Percentiles rank a stretch among this genome's conserved stretches.
Evolutionary conservation across 345 rosid genomes (phyloP).

Genomic region (Citrus inodora): DNA sequence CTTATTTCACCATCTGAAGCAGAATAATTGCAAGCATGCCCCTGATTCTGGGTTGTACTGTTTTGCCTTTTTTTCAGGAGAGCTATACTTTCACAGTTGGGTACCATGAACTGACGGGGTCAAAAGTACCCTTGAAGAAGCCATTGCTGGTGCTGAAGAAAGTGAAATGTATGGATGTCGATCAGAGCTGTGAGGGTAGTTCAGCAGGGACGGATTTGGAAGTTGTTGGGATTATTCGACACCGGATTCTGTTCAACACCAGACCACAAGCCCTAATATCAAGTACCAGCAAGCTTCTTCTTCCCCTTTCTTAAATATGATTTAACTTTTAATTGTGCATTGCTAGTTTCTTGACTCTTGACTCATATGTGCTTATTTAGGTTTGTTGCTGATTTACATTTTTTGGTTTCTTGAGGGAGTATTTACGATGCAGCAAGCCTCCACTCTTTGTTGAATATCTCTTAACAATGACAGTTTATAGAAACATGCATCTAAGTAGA

Average conservation of each 20-base stretch:
- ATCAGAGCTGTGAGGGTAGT: slow-evolving; percentile 10
- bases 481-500: background rate
- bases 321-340: background rate
- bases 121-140: slow-evolving; percentile 57
- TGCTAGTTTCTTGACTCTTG: background rate
- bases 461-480: background rate
- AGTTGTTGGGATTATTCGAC: slow-evolving; percentile 66
- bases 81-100: slow-evolving; percentile 77
- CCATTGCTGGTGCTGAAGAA: slow-evolving; percentile 78
- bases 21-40: too few species aligned
- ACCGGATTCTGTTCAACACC: slow-evolving; percentile 74
- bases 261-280: slow-evolving; percentile 87
- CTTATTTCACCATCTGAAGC: background rate
- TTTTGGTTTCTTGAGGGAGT: too few species aligned
- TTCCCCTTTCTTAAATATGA: too few species aligned
- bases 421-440: too few species aligned
- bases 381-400: too few species aligned
- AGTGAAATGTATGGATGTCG: slow-evolving; percentile 33
- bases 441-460: too few species aligned
- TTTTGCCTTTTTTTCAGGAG: slow-evolving; percentile 33
- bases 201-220: slow-evolving; percentile 46
- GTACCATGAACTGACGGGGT: slow-evolving; percentile 67
- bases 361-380: background rate
- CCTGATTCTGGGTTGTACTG: too few species aligned
- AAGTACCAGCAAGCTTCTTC: slow-evolving; percentile 26